Percentiles rank a stretch among this genome's conserved stretches.
Conservation (phyloP, 2,329 filamentous ascomycete species). For the Fusarium euwallaceae region DNA sequence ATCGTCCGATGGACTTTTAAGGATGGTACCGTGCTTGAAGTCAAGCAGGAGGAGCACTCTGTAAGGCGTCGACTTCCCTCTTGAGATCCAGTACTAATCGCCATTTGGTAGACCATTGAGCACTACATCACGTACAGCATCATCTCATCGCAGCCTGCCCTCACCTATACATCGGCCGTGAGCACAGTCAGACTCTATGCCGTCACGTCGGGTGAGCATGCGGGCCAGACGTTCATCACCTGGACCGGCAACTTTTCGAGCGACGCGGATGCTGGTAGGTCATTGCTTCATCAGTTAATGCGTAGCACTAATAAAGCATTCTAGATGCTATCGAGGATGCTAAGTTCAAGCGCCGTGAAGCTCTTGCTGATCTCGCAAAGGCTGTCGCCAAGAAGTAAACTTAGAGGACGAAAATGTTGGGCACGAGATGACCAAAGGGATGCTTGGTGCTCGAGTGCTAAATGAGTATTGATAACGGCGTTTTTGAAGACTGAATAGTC, state of each 20-base stretch:
- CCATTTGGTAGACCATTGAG: constrained; percentile 69
- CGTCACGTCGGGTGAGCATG: constrained; percentile 74
- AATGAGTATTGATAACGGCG: neutral
- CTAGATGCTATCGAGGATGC: constrained; percentile 79
- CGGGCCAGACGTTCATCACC: constrained; percentile 75
- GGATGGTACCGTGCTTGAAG: constrained; percentile 75
- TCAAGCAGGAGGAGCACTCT: constrained; percentile 83
- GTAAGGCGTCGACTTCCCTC: constrained; percentile 56
- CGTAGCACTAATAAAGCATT: constrained; percentile 25
- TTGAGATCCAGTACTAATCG: neutral
- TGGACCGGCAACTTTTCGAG: constrained; percentile 79
- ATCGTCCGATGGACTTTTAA: constrained; percentile 79
- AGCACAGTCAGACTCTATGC: constrained; percentile 76
- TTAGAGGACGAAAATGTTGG: neutral
- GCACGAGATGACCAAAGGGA: neutral
- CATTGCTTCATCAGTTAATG: constrained; percentile 13
- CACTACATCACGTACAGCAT: constrained; percentile 82
- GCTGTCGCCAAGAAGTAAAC: constrained; percentile 53
- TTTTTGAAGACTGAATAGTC: neutral
- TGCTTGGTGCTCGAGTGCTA: neutral
- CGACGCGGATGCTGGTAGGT: constrained; percentile 76
- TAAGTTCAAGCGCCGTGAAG: constrained; percentile 82
- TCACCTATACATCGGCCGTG: constrained; percentile 75
- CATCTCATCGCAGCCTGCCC: constrained; percentile 74
- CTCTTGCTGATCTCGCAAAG: constrained; percentile 74